Evolutionary conservation across 331 rosid genomes (phyloP), one percentile per base, ranked within the genome.

Genomic region (Malus hybrid): DNA sequence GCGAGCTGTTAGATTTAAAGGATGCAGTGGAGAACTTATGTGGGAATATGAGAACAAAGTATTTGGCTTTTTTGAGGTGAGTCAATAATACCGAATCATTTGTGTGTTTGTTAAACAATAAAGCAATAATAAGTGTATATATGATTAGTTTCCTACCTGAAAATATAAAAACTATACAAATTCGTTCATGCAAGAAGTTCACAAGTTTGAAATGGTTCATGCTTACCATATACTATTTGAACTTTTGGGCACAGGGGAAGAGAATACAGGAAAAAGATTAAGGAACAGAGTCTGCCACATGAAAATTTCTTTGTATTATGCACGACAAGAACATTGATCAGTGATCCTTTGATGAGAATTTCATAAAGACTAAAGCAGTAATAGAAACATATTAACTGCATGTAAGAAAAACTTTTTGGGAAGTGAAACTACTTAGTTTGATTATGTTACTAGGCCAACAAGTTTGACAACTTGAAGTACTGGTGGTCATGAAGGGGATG

Each of bases 1-100:
- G 97, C 70, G 97, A 94, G 86, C 99, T 94, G 42, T 75, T 94
- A 80, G 96, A 92, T 85, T 84, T 94, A 75, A 92, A 92, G 89
- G 99, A 94, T 86, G 89, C 92, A 2, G 97, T 94, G 82, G 97
- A 94, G 89, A 94, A 90, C 77, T 86, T 94, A 81, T 80, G 97
- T 85, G 97, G 99, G 70, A 87, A 94, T 84, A 92, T 84, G 97
- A 89, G 84, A 73, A 77, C 97, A 1, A 94, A 94, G 87, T 90
- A 85, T 87, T 81, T 92, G 86, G 97, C 97, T 77, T 94, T 94
- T 84, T 80, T 94, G 79, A 92, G 99, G 99, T 92, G 79, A 66
- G 61, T 7, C 67, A 20, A n/a, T 65, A 13, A 57, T 44, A 18
- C 65, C 14, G 18, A 73, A 68, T 64, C 36, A 16, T 33, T 48